Evolutionary conservation across 306 rosid genomes (phyloP), one percentile per base, ranked within the genome.

Genomic region (Lathyrus sativus): DNA sequence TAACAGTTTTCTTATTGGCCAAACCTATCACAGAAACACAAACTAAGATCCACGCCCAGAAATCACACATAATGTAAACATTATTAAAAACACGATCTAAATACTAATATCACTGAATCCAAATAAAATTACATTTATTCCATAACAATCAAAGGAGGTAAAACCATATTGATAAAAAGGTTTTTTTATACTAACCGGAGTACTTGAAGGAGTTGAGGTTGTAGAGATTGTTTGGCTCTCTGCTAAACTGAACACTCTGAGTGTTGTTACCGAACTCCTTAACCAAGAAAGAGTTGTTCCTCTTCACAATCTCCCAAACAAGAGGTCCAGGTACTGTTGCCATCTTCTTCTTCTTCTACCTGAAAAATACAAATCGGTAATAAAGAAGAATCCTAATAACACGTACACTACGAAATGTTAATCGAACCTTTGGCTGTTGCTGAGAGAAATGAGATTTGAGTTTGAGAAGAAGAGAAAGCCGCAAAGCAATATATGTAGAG

Each of bases 1-100:
- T 82, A n/a, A 93, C 90, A 11, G 95, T 90, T 71, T 93, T 93
- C 89, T 88, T 88, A 87, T 93, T 90, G 15, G 99, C 96, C 95
- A 93, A 81, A 56, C 99, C 99, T 93, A 75, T 3, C 35, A 78
- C 17, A 19, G 3, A 18, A 38, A 38, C 19, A 41, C 1, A 48
- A 46, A 38, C 3, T 48, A 1, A 61, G 17, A 45, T 65, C 11
- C 13, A 56, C 0, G 4, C 15, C 70, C 38, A 64, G 19, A 26
- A 48, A 56, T 13, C 10, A n/a, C n/a, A n/a, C n/a, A n/a, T n/a
- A n/a, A n/a, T n/a, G n/a, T n/a, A n/a, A n/a, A 11, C 26, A 55
- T 10, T 2, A 28, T 17, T 11, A 37, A 57, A 41, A 13, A 13
- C 22, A n/a, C 15, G 10, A 6, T 41, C n/a, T 7, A 11, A 43